These are phyloP conservation scores for Colletotrichum scovillei DNA, from an alignment of 2,329 filamentous ascomycete species.

Conservation along the genomic window DNA sequence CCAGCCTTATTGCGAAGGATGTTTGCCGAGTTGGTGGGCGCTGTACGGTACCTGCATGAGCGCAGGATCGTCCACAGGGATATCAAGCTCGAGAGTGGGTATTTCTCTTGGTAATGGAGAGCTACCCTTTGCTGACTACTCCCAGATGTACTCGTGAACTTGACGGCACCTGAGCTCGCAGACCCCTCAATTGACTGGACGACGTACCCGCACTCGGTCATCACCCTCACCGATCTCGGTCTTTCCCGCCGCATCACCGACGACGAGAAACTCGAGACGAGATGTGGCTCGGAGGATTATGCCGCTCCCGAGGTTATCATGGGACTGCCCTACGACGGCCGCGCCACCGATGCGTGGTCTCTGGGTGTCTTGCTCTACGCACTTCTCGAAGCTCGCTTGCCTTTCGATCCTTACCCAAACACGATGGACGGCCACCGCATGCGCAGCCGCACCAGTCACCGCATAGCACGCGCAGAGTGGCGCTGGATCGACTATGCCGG, in stretches of 20 bases:
- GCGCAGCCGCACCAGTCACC: slow-evolving; percentile 86
- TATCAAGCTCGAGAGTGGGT: slow-evolving; percentile 94
- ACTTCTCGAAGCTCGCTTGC: slow-evolving; percentile 89
- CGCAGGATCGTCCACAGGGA: slow-evolving; percentile 93
- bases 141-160: slow-evolving; percentile 89
- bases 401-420: slow-evolving; percentile 89
- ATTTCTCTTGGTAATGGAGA: background rate
- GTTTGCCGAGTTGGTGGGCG: slow-evolving; percentile 88
- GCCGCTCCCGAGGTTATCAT: slow-evolving; percentile 96
- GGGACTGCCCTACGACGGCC: slow-evolving; percentile 93
- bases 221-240: slow-evolving; percentile 92
- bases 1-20: slow-evolving; percentile 82
- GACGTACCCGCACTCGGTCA: slow-evolving; percentile 82
- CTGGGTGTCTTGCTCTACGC: slow-evolving; percentile 94
- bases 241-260: slow-evolving; percentile 87
- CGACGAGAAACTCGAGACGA: slow-evolving; percentile 89
- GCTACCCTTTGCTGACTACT: slow-evolving; percentile 22
- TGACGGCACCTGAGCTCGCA: slow-evolving; percentile 76
- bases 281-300: slow-evolving; percentile 97
- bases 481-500: slow-evolving; percentile 89
- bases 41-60: slow-evolving; percentile 86
- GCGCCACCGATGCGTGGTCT: slow-evolving; percentile 93
- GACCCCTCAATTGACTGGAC: slow-evolving; percentile 74
- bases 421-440: slow-evolving; percentile 81
- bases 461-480: slow-evolving; percentile 97